A percentile compares a stretch with the other conserved stretches of the same genome.
phyloP scores from a whole-genome alignment of 2,329 filamentous ascomycete species.

The Diaporthe amygdali region DNA sequence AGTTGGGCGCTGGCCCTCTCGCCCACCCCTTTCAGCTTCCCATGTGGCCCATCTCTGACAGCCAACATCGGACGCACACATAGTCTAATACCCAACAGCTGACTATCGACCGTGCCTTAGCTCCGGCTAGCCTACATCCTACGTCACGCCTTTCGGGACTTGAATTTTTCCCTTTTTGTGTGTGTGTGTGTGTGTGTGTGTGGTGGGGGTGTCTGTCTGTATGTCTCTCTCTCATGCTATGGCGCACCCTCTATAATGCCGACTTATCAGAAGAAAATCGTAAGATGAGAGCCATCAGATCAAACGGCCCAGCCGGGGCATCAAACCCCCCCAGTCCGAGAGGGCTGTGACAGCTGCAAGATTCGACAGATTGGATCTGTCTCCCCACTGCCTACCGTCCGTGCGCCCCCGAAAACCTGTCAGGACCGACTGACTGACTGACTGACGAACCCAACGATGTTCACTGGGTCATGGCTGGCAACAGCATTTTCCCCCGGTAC shows the following conservation, averaged over 20 bases:
- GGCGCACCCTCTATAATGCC: background rate
- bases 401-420: background rate
- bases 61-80: background rate
- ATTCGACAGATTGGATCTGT: background rate
- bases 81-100: background rate
- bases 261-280: background rate
- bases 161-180: background rate
- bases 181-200: no score
- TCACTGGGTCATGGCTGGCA: no score
- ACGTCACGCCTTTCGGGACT: constrained; percentile 11
- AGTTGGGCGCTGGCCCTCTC: background rate
- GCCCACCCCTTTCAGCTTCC: background rate
- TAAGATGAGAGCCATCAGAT: background rate
- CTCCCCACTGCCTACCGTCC: background rate
- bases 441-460: no score
- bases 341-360: background rate
- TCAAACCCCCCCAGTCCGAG: background rate
- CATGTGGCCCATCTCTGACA: constrained; percentile 7
- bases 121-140: background rate
- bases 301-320: background rate
- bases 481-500: background rate
- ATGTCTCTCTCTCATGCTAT: background rate
- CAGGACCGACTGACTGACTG: background rate
- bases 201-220: no score
- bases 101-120: background rate